Base-by-base conservation (phyloP, 306 rosid genomes). In the Acacia crassicarpa region DNA sequence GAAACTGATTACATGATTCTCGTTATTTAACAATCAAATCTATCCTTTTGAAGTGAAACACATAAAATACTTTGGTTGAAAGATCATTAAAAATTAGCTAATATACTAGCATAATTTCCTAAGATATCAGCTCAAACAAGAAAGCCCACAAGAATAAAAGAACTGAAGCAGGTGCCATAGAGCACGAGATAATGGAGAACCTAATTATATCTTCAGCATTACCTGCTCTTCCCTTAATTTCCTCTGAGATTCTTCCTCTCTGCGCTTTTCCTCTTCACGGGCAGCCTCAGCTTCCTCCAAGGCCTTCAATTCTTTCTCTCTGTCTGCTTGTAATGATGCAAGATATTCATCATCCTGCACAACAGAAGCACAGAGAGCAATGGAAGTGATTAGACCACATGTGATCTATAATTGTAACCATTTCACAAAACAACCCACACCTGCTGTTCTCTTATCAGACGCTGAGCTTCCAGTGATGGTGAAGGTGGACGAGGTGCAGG, bases 331-430 rank as follows among this genome's bases (percentile, higher is more conserved):
- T 82, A 96, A 76, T 0, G 99, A 85, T 48, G 99, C 98, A 80
- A 93, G 94, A 86, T 93, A 96, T 84, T 93, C 99, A 92, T 93
- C 99, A 87, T 96, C 99, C 98, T 96, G 90, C 86, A 82, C 74
- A 19, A 85, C 59, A 77, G n/a, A 74, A 77, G 72, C 48, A 83
- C 12, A 56, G 27, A 45, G n/a, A 74, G 23, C n/a, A 45, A 80
- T 44, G 45, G 79, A 72, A 40, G n/a, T 58, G 23, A 46, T 77
- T 17, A 78, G 48, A 22, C 67, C 67, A 81, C 54, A 46, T 10
- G 32, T 54, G 35, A 82, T 30, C 69, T 25, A 75, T 62, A 71
- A 46, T 66, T 80, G 74, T 54, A 56, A 69, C 13, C 58, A 56
- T 56, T 56, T n/a, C 62, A 19, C 3, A 56, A 56, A 56, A 56